Conservation (phyloP, 2,329 filamentous ascomycete species). For the Westerdykella ornata region DNA sequence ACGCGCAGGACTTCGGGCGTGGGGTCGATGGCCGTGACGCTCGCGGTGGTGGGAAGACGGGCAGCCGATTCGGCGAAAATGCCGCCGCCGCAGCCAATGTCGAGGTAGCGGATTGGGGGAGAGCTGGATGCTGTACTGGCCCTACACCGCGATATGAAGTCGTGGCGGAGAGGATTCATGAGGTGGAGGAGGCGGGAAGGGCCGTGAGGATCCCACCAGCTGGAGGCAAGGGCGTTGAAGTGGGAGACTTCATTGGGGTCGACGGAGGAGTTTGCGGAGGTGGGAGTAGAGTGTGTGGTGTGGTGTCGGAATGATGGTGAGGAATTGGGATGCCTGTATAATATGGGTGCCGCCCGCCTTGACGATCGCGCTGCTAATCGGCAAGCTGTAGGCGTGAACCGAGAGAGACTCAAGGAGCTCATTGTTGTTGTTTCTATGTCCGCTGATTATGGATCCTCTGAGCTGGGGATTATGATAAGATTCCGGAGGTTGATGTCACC, state of each 20-base stretch:
- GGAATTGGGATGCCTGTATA: neutral
- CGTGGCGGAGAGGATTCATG: constrained; percentile 95
- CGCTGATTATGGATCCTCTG: neutral
- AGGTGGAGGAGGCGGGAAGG: constrained; percentile 87
- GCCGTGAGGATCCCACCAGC: constrained; percentile 96
- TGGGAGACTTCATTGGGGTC: constrained; percentile 86
- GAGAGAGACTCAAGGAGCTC: too few species aligned
- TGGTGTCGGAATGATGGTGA: neutral
- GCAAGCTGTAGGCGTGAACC: too few species aligned
- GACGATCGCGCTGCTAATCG: too few species aligned
- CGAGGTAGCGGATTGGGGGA: constrained; percentile 62
- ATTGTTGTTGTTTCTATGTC: neutral
- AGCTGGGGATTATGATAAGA: neutral
- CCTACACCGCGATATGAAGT: constrained; percentile 74
- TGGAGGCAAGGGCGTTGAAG: constrained; percentile 86
- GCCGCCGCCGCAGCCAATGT: constrained; percentile 91
- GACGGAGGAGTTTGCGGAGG: constrained; percentile 41
- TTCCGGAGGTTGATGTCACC: neutral
- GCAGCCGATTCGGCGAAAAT: constrained; percentile 91
- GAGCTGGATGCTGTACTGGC: constrained; percentile 30
- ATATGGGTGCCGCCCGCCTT: neutral
- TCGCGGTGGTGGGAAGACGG: constrained; percentile 55
- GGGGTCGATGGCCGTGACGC: constrained; percentile 72
- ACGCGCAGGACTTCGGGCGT: constrained; percentile 66
- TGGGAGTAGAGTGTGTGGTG: constrained; percentile 5